Percentiles rank a stretch among this genome's conserved stretches.
These are phyloP conservation scores for Alternaria brassicicola DNA, from an alignment of 2,329 filamentous ascomycete genomes.

Conservation along the genomic window DNA sequence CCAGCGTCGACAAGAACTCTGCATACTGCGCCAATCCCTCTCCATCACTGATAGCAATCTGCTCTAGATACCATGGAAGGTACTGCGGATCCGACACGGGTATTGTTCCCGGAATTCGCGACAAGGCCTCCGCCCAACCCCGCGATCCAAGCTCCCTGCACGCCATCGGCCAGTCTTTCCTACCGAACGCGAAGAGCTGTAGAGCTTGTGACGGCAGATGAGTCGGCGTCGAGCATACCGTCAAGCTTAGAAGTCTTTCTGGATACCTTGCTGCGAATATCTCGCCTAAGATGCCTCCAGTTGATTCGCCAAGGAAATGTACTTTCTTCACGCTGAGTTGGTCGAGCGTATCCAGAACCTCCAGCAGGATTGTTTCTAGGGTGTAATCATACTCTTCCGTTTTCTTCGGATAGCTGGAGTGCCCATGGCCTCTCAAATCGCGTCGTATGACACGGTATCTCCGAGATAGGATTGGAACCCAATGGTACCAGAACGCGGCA, in stretches of 20 bases:
- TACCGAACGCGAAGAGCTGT: conserved; percentile 40
- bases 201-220: conserved; percentile 36
- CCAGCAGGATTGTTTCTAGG: conserved; percentile 37
- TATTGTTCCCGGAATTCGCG: conserved; percentile 39
- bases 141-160: conserved; percentile 39
- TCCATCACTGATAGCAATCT: conserved; percentile 32
- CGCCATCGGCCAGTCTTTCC: conserved; percentile 36
- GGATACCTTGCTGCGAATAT: conserved; percentile 43
- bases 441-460: conserved; percentile 43
- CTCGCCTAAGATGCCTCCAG: conserved; percentile 44
- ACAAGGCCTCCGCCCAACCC: conserved; percentile 42
- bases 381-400: conserved; percentile 23
- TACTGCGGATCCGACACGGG: conserved; percentile 35
- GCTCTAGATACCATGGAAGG: conserved; percentile 42
- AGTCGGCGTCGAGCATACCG: conserved; percentile 42
- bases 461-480: conserved; percentile 42
- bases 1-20: conserved; percentile 41
- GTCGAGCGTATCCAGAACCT: conserved; percentile 46
- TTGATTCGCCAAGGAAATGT: conserved; percentile 47
- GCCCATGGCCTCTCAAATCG: conserved; percentile 45
- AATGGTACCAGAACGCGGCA: conserved; percentile 46
- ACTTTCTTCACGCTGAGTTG: conserved; percentile 38
- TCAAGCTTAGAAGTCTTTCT: conserved; percentile 37
- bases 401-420: conserved; percentile 31
- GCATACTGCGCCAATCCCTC: conserved; percentile 47